Percentiles rank a stretch among this genome's conserved stretches.
These are phyloP conservation scores for Saccharomyces uvarum DNA, from an alignment of 1,139 yeast genomes.

Conservation along the genomic window DNA sequence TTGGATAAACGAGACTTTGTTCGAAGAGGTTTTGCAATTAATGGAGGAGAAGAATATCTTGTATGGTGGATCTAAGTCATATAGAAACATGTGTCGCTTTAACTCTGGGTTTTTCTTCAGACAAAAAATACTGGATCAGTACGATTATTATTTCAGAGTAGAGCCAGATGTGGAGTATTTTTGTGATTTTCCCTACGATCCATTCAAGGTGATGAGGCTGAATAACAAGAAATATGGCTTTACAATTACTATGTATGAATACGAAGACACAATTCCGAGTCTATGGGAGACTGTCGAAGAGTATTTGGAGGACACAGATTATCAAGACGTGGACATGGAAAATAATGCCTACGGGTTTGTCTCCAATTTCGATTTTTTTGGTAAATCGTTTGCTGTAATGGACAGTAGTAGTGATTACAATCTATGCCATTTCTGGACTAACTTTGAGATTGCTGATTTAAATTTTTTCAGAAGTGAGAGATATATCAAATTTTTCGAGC, in stretches of 20 bases:
- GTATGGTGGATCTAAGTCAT: conserved; percentile 72
- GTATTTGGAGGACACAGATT: not conserved
- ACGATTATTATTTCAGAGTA: conserved; percentile 87
- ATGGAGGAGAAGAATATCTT: conserved; percentile 58
- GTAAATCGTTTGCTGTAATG: conserved; percentile 17
- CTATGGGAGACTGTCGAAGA: conserved; percentile 61
- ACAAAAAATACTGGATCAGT: conserved; percentile 56
- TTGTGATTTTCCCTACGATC: conserved; percentile 76
- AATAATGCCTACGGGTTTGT: conserved; percentile 65
- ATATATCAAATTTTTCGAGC: conserved; percentile 59
- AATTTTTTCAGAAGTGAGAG: conserved; percentile 69
- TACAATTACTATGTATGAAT: conserved; percentile 71
- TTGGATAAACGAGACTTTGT: conserved; percentile 36
- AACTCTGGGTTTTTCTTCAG: conserved; percentile 77
- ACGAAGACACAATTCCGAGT: conserved; percentile 76
- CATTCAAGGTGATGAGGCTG: conserved; percentile 69
- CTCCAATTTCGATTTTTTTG: conserved; percentile 48
- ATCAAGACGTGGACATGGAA: conserved; percentile 46
- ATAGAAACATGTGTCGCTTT: conserved; percentile 77
- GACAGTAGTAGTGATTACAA: conserved; percentile 54
- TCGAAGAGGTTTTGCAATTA: conserved; percentile 43
- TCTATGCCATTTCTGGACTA: conserved; percentile 92
- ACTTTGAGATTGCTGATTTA: conserved; percentile 79
- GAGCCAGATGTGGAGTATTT: conserved; percentile 84
- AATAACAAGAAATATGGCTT: conserved; percentile 77